These are phyloP conservation scores for Leptodontidium sp. DNA, from an alignment of 2,329 filamentous ascomycete genomes.

Conservation along the genomic window DNA sequence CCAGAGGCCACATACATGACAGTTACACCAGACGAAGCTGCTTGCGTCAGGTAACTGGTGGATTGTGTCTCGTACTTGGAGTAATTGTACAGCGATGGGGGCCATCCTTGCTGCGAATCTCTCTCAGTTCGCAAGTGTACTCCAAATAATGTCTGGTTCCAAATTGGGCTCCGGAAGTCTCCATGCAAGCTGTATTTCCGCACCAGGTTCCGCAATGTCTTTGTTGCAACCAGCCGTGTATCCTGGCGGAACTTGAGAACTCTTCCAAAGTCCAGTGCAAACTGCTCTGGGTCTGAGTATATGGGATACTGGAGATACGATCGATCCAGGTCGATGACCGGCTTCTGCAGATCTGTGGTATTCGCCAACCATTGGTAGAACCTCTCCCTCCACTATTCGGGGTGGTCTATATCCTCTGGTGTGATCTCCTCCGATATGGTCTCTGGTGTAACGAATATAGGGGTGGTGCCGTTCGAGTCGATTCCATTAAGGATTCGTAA, in stretches of 20 bases:
- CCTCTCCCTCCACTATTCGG: constrained; percentile 38
- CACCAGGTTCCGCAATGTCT: constrained; percentile 28
- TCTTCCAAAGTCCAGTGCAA: constrained; percentile 38
- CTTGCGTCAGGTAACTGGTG: constrained; percentile 48
- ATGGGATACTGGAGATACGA: constrained; percentile 41
- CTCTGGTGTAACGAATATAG: constrained; percentile 38
- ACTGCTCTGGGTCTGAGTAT: constrained; percentile 36
- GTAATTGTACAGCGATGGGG: constrained; percentile 32
- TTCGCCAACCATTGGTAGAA: constrained; percentile 40
- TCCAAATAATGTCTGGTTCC: constrained; percentile 31
- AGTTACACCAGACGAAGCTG: constrained; percentile 38
- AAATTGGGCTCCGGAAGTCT: constrained; percentile 23
- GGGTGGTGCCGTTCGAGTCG: constrained; percentile 22
- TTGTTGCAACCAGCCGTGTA: constrained; percentile 38
- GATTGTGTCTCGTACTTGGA: constrained; percentile 46
- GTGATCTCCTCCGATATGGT: constrained; percentile 31
- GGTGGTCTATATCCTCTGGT: constrained; percentile 34
- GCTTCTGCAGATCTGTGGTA: constrained; percentile 23
- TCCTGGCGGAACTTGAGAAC: constrained; percentile 40
- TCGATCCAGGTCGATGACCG: constrained; percentile 37
- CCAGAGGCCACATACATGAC: constrained; percentile 55
- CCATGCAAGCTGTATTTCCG: constrained; percentile 24
- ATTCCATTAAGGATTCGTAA: constrained; percentile 33
- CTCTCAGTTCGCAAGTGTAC: constrained; percentile 42
- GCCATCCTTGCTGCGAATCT: constrained; percentile 38